phyloP scores from a whole-genome alignment of 306 rosid species.

The Casuarina cunninghamiana region DNA sequence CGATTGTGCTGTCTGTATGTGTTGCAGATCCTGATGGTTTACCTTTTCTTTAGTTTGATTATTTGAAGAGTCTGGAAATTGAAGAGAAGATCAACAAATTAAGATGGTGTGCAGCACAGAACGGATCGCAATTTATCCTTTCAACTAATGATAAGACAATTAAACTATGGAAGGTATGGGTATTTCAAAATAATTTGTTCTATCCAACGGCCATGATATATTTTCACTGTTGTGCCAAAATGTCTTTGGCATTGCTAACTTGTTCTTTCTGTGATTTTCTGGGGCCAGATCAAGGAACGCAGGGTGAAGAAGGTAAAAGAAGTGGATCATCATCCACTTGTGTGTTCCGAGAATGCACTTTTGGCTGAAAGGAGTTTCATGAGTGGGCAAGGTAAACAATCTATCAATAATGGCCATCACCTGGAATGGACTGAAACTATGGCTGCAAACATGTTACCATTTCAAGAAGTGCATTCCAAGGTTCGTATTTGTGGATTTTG shows the following conservation, averaged over 20 bases:
- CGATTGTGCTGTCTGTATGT: constrained; percentile 2
- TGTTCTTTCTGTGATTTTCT: constrained; percentile 20
- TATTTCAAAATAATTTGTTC: not conserved
- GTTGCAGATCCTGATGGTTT: constrained; percentile 1
- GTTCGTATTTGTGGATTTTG: constrained; percentile 31
- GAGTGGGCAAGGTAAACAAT: constrained; percentile 36
- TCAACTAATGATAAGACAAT: constrained; percentile 68
- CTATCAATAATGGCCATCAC: constrained; percentile 40
- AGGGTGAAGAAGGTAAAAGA: constrained; percentile 52
- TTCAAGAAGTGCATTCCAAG: constrained; percentile 38
- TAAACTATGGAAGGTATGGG: constrained; percentile 62
- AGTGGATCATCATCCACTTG: constrained; percentile 33
- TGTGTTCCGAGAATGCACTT: constrained; percentile 54
- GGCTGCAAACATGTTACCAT: constrained; percentile 25
- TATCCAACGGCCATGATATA: not conserved
- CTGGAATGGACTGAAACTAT: constrained; percentile 37
- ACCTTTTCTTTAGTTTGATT: constrained; percentile 49
- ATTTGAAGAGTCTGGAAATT: constrained; percentile 57
- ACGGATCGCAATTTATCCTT: constrained; percentile 51
- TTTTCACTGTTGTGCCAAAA: not conserved
- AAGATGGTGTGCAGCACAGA: constrained; percentile 59
- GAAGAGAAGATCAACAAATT: constrained; percentile 63
- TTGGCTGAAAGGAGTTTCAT: constrained; percentile 56
- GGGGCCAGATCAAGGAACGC: constrained; percentile 57
- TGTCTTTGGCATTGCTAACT: not conserved